These are phyloP conservation scores for Neurospora pannonica DNA, from an alignment of 495 filamentous ascomycete species.

Conservation along the genomic window DNA sequence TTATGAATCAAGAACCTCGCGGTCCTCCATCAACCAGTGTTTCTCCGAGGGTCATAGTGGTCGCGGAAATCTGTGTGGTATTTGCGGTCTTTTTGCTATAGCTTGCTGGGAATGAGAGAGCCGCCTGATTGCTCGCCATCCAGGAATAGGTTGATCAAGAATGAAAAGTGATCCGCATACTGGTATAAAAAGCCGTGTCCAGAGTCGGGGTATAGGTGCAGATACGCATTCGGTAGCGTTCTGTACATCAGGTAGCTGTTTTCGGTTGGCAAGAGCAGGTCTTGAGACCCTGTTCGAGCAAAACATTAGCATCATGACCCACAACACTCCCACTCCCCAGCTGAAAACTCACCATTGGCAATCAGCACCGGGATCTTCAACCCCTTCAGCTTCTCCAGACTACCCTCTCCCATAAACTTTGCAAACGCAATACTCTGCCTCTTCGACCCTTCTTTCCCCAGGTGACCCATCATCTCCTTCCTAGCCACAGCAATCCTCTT, in stretches of 20 bases:
- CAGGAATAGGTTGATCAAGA: constrained; percentile 13
- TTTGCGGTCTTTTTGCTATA: not conserved
- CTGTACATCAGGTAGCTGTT: constrained; percentile 12
- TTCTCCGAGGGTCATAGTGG: not conserved
- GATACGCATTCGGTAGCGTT: constrained; percentile 11
- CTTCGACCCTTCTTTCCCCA: constrained; percentile 13
- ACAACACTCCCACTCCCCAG: not conserved
- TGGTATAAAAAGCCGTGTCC: constrained; percentile 22
- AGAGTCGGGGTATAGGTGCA: constrained; percentile 18
- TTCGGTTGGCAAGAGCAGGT: constrained; percentile 17
- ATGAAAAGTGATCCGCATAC: constrained; percentile 14
- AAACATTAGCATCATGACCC: not conserved
- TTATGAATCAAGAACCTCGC: not conserved
- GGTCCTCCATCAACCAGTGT: not conserved
- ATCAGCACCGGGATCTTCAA: constrained; percentile 25
- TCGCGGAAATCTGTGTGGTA: not conserved
- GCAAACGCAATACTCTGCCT: constrained; percentile 13
- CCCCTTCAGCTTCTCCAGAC: constrained; percentile 17
- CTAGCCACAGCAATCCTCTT: constrained; percentile 8
- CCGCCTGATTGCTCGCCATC: not conserved
- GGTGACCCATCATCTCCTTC: constrained; percentile 5
- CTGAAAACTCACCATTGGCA: constrained; percentile 19
- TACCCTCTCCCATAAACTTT: constrained; percentile 15
- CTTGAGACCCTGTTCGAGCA: constrained; percentile 6
- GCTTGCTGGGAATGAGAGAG: not conserved